Conservation (phyloP, 371 early-diverging fungal genomes). For the Thermomucor indicae-seudaticae region DNA sequence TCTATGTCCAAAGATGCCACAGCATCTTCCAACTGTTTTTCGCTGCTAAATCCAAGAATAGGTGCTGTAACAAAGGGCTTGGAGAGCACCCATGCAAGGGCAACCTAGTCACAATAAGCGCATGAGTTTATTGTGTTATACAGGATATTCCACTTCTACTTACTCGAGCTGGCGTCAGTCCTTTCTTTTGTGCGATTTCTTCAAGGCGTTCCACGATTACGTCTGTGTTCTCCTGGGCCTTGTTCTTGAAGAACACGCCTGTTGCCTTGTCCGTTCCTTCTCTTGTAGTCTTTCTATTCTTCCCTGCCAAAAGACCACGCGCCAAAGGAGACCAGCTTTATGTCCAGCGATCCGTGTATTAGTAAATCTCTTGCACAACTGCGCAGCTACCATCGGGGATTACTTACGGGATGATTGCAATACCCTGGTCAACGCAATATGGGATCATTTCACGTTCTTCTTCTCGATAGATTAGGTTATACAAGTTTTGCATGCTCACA, state of each 20-base stretch:
- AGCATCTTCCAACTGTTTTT: constrained; percentile 27
- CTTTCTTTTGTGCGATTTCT: constrained; percentile 38
- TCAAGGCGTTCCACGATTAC: constrained; percentile 29
- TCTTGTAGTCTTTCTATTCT: constrained; percentile 17
- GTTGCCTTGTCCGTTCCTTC: constrained; percentile 5
- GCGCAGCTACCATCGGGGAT: no score
- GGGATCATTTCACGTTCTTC: constrained; percentile 61
- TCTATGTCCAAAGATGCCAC: constrained; percentile 23
- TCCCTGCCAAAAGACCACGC: constrained; percentile 28
- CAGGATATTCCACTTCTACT: no score
- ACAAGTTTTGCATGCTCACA: constrained; percentile 46
- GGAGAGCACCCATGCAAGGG: constrained; percentile 43
- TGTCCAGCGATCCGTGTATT: no score
- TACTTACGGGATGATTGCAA: constrained; percentile 34
- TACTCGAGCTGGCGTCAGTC: constrained; percentile 32
- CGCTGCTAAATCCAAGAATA: constrained; percentile 41
- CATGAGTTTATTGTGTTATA: no score
- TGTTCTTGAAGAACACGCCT: background rate
- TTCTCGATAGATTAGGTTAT: constrained; percentile 55
- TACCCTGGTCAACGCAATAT: constrained; percentile 34
- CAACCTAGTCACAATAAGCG: no score
- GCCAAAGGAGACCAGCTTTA: constrained; percentile 49
- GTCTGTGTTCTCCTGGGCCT: constrained; percentile 5
- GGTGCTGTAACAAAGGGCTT: constrained; percentile 37
- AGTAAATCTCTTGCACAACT: no score